Evolutionary conservation across 768 basidiomycete species (phyloP), one percentile per base, ranked within the genome.

Genomic region (Boletus sensibilis): DNA sequence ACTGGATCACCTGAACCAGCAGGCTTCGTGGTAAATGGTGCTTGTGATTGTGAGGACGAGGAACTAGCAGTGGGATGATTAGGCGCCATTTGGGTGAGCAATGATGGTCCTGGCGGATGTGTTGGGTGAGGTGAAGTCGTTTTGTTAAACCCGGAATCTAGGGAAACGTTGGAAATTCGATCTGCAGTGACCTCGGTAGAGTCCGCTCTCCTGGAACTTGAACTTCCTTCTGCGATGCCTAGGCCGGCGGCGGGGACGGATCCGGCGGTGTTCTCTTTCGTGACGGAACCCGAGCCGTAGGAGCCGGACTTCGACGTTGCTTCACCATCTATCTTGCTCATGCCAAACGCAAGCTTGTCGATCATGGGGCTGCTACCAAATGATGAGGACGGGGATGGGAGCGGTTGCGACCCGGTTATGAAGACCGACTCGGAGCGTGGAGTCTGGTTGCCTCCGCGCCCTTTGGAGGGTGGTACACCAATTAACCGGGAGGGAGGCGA

Each of bases 391-490:
- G 90, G 90, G 3, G 90, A 92, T 0, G 96, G 96, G 6, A 99
- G 79, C 0, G 96, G 96, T 67, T 94, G 96, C 0, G 90, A 93
- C 29, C 90, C 92, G 5, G 93, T 96, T 72, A 98, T 96, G 77
- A 90, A 85, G 47, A 88, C 77, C 9, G 78, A 79, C 64, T 97
- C 94, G 14, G 82, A 79, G 14, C 94, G 81, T 1, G 96, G 96
- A 0, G 96, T 98, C 73, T 98, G 96, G 70, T 97, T 96, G 1
- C 96, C 96, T 7, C 95, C 94, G 38, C 96, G 82, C 9, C 95
- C 95, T 62, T 93, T 93, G 37, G 87, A 88, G 0, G 91, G 92
- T 0, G 96, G 96, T 0, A 99, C 96, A 45, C 96, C 96, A 50
- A 96, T 87, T 44, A 99, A 80, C 58, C 87, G 88, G 1, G 84